A percentile compares a stretch with the other conserved stretches of the same genome.
phyloP scores from a whole-genome alignment of 2,329 filamentous ascomycete species.

The Hymenoscyphus salicellus region DNA sequence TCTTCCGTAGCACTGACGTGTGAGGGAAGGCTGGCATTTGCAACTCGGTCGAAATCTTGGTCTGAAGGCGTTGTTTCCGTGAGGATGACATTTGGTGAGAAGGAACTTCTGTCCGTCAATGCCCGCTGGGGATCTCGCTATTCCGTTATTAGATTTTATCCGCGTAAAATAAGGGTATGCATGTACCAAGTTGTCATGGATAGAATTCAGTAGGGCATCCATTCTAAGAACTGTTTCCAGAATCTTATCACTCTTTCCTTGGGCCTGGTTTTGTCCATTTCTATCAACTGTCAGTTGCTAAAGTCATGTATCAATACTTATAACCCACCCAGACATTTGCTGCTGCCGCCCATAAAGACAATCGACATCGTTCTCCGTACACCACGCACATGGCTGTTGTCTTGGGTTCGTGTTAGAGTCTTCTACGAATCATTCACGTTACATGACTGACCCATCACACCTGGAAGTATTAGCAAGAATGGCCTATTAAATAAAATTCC shows the following conservation, averaged over 20 bases:
- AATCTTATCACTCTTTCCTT: conserved; percentile 51
- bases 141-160: not conserved
- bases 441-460: conserved; percentile 16
- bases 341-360: conserved; percentile 23
- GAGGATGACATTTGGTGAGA: conserved; percentile 15
- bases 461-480: conserved; percentile 4
- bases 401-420: too few relatives aligned
- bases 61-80: conserved; percentile 20
- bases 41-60: conserved; percentile 23
- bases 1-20: conserved; percentile 25
- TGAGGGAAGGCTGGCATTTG: conserved; percentile 23
- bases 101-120: conserved; percentile 1
- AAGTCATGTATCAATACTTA: not conserved
- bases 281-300: not conserved
- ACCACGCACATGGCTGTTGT: conserved; percentile 24
- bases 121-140: conserved; percentile 18
- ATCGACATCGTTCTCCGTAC: conserved; percentile 25
- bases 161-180: not conserved
- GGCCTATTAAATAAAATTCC: not conserved
- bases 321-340: conserved; percentile 8
- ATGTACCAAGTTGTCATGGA: conserved; percentile 22
- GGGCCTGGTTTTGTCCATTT: conserved; percentile 29
- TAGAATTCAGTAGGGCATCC: conserved; percentile 42
- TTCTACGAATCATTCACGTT: too few relatives aligned
- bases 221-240: conserved; percentile 49